A percentile compares a stretch with the other conserved stretches of the same genome.
phyloP scores from a whole-genome alignment of 768 basidiomycete genomes.

The Mycena venus region DNA sequence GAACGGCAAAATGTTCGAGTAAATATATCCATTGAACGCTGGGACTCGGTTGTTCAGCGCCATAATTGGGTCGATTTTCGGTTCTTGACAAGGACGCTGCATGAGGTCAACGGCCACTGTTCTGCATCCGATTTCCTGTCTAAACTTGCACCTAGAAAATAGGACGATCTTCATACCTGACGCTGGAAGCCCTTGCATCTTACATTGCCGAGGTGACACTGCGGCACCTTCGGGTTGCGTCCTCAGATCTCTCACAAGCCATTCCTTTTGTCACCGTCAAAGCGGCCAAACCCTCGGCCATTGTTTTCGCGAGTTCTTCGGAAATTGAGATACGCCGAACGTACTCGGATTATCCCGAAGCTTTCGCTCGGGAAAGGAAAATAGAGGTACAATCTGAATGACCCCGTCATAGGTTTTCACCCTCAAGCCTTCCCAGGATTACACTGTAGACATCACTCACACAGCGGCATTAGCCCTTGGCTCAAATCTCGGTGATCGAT shows the following conservation, averaged over 20 bases:
- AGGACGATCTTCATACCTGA: constrained; percentile 63
- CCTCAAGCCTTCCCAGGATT: neutral
- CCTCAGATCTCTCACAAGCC: constrained; percentile 16
- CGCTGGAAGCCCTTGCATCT: constrained; percentile 80
- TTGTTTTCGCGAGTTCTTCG: constrained; percentile 75
- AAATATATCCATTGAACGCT: constrained; percentile 48
- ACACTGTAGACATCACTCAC: neutral
- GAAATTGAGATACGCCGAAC: constrained; percentile 72
- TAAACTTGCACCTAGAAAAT: constrained; percentile 56
- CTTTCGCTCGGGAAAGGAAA: constrained; percentile 10
- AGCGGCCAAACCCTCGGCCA: constrained; percentile 79
- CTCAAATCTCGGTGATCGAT: constrained; percentile 91
- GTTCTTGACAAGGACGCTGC: constrained; percentile 50
- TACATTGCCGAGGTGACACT: constrained; percentile 65
- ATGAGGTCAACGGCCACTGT: constrained; percentile 45
- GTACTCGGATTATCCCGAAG: constrained; percentile 49
- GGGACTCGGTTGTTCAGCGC: constrained; percentile 29
- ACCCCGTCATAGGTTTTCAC: neutral
- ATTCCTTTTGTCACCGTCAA: constrained; percentile 61
- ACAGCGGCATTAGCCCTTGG: constrained; percentile 84
- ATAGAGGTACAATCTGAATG: neutral
- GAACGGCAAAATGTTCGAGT: constrained; percentile 74
- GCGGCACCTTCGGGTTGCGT: constrained; percentile 31
- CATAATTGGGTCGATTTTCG: constrained; percentile 55
- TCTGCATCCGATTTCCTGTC: neutral